phyloP scores from a whole-genome alignment of 257 asterid species.

The Nicotiana sylvestris region DNA sequence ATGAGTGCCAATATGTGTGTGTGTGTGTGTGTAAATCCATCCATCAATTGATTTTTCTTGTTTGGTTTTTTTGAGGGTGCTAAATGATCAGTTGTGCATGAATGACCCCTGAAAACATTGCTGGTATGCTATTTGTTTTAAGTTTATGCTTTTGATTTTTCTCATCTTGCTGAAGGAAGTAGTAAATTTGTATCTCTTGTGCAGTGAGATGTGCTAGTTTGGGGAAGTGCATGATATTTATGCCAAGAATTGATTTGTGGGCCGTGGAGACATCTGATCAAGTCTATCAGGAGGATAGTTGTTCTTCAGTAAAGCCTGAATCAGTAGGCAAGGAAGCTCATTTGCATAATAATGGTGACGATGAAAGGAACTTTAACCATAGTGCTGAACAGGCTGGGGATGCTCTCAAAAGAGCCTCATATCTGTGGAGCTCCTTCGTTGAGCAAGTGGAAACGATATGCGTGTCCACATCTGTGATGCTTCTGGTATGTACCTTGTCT shows the following conservation, averaged over 20 bases:
- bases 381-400: slow-evolving; percentile 1
- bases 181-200: slow-evolving; percentile 19
- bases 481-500: slow-evolving; percentile 61
- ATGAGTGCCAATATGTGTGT: not conserved
- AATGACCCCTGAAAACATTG: not conserved
- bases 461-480: slow-evolving; percentile 61
- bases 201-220: slow-evolving; percentile 83
- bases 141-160: not conserved
- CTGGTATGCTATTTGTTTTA: not conserved
- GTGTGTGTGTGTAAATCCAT: not conserved
- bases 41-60: not conserved
- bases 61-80: not conserved
- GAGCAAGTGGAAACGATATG: slow-evolving; percentile 84
- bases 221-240: slow-evolving; percentile 60
- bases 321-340: slow-evolving; percentile 21
- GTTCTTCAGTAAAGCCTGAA: slow-evolving; percentile 26
- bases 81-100: not conserved
- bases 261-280: slow-evolving; percentile 54
- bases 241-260: slow-evolving; percentile 97
- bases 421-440: slow-evolving; percentile 77
- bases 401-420: slow-evolving; percentile 41
- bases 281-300: slow-evolving; percentile 33
- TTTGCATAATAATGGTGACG: not conserved
- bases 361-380: not conserved
- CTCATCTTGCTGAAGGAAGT: not conserved